Conservation (phyloP, 169 alveolate genomes). For the Plasmodium fragile region DNA sequence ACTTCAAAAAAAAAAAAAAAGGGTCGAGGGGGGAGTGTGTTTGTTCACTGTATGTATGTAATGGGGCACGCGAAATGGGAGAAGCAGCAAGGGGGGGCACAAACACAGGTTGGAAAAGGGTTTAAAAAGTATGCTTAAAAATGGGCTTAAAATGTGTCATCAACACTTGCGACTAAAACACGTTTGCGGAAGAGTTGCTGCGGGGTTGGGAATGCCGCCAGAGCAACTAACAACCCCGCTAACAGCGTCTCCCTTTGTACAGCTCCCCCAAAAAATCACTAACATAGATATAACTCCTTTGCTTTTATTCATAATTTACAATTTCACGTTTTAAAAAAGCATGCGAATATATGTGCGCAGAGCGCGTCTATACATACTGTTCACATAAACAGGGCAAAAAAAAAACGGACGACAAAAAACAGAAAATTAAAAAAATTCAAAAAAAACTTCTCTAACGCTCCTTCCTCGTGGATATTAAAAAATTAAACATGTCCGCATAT, state of each 20-base stretch:
- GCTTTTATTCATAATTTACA: neutral
- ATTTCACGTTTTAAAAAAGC: constrained; percentile 1
- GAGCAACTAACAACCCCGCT: neutral
- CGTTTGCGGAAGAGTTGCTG: neutral
- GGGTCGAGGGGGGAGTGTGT: neutral
- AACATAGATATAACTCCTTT: neutral
- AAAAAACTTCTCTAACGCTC: neutral
- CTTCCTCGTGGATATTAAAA: constrained; percentile 18
- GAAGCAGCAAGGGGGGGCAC: neutral
- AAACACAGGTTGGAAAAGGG: neutral
- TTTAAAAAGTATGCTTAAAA: neutral
- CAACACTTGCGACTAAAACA: neutral
- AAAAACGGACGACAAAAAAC: neutral
- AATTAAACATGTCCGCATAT: constrained; percentile 39
- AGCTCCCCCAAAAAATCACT: neutral
- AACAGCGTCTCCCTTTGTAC: neutral
- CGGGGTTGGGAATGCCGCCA: neutral
- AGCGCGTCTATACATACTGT: neutral
- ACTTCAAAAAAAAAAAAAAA: neutral
- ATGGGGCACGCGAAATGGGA: neutral
- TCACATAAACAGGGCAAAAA: constrained; percentile 2
- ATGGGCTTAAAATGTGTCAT: neutral
- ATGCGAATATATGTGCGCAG: neutral
- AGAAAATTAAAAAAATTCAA: neutral
- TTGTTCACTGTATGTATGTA: neutral